Evolutionary conservation across 345 rosid species (phyloP).

Genomic region (Salix brachista): DNA sequence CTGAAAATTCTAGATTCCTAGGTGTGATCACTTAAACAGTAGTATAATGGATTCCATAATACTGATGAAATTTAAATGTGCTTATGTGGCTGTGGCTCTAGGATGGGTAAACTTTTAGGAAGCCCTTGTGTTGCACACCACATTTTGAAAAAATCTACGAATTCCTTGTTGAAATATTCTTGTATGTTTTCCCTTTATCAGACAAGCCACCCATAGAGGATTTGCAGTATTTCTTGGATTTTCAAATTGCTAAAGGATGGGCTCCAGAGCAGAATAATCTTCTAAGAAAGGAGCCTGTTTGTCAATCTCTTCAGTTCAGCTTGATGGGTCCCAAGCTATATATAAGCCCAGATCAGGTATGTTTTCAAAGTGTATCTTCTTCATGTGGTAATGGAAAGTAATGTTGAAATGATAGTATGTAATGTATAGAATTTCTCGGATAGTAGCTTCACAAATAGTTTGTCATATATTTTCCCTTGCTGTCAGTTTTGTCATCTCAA

Average conservation of each 20-base stretch:
- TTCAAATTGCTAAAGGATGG: constrained; percentile 83
- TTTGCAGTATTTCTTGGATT: constrained; percentile 90
- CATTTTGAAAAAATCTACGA: background rate
- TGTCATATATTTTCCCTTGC: background rate
- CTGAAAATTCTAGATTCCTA: background rate
- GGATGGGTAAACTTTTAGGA: background rate
- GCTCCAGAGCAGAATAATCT: constrained; percentile 89
- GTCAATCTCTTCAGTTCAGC: constrained; percentile 87
- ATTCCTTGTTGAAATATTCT: constrained; percentile 6
- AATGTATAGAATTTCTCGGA: background rate
- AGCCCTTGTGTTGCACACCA: background rate
- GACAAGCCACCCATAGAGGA: constrained; percentile 98
- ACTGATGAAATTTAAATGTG: background rate
- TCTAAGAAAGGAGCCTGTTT: constrained; percentile 89
- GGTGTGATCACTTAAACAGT: background rate
- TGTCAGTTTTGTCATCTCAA: background rate
- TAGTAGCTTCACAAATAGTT: background rate
- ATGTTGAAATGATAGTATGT: background rate
- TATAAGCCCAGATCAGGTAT: constrained; percentile 90
- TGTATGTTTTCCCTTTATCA: constrained; percentile 20
- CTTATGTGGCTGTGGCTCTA: background rate
- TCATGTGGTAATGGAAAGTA: background rate
- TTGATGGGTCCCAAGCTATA: constrained; percentile 98
- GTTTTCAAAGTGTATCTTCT: background rate
- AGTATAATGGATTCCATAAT: background rate